These are phyloP conservation scores for Magnaporthiopsis poae DNA, from an alignment of 2,329 filamentous ascomycete species.

Conservation along the genomic window DNA sequence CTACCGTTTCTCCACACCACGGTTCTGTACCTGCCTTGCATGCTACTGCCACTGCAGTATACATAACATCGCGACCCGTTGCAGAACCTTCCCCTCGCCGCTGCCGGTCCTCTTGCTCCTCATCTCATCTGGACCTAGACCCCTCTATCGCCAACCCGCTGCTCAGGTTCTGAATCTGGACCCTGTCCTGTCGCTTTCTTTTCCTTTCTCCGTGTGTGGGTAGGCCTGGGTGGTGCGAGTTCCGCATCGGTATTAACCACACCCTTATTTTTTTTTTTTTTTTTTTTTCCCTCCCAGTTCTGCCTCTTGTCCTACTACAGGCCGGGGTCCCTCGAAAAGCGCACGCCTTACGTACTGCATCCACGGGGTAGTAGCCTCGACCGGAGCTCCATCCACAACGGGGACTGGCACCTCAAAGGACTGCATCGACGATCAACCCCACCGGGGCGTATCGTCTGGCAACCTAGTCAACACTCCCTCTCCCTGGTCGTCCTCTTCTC, in stretches of 20 bases:
- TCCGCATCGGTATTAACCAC: conserved; percentile 35
- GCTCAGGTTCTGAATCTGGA: conserved; percentile 28
- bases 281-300: background rate
- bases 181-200: conserved; percentile 37
- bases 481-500: conserved; percentile 14
- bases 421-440: conserved; percentile 30
- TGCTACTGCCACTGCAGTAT: conserved; percentile 10
- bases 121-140: background rate
- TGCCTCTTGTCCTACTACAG: conserved; percentile 32
- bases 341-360: conserved; percentile 26
- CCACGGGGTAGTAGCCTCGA: conserved; percentile 29
- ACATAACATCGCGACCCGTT: conserved; percentile 3
- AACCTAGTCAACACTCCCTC: conserved; percentile 29
- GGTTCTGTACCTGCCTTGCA: background rate
- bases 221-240: conserved; percentile 18
- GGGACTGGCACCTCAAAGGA: conserved; percentile 28
- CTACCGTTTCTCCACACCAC: background rate
- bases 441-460: conserved; percentile 27
- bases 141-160: conserved; percentile 3
- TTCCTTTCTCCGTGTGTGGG: conserved; percentile 21
- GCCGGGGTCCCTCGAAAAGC: conserved; percentile 28
- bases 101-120: background rate
- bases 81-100: background rate
- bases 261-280: conserved; percentile 20
- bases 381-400: conserved; percentile 29